Base-by-base conservation (phyloP, 768 basidiomycete genomes). In the Termitomyces sp. region DNA sequence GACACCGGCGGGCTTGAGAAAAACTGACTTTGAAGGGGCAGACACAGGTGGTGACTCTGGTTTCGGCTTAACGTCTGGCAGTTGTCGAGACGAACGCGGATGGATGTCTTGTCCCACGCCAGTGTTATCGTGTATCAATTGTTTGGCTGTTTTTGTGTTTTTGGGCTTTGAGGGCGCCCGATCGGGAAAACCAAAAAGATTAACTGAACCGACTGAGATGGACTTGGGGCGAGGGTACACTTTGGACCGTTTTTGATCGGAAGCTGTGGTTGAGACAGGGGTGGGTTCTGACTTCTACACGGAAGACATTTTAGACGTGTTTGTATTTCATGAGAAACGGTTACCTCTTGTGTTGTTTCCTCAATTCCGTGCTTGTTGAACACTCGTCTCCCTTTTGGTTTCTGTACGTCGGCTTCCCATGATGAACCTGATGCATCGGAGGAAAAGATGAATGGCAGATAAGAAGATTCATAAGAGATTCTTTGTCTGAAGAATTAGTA, bases 371-470 rank as follows among this genome's bases (percentile, higher is more conserved):
- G 69, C 55, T 79, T 79, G 63, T 78, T 78, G 60, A 84, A 86
- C 11, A 69, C 72, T 52, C 85, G 76, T 50, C 84, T 75, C 40
- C 85, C 85, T 64, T 75, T 77, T 31, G 73, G 70, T 45, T 57
- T 64, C 14, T 52, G 52, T 5, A 35, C 30, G 10, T 44, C 58
- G 33, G 65, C 57, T 45, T 62, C 64, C 57, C 63, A 48, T 50
- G 63, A 54, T 50, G 59, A 63, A 54, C 68, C 57, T 28, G 53
- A 67, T 8, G 50, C 66, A 10, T 66, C 68, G 12, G 76, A 70
- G 53, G 77, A 69, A 62, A 84, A 85, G 17, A 87, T 68, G 67
- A 87, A 87, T 4, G 86, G 86, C 28, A 87, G 67, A 67, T 86
- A 87, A 1, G 86, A 87, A 15, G 76, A 63, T 67, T 87, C 86